These are phyloP conservation scores for Thermochaetoides dissita DNA, from an alignment of 2,329 filamentous ascomycete genomes.

Conservation along the genomic window DNA sequence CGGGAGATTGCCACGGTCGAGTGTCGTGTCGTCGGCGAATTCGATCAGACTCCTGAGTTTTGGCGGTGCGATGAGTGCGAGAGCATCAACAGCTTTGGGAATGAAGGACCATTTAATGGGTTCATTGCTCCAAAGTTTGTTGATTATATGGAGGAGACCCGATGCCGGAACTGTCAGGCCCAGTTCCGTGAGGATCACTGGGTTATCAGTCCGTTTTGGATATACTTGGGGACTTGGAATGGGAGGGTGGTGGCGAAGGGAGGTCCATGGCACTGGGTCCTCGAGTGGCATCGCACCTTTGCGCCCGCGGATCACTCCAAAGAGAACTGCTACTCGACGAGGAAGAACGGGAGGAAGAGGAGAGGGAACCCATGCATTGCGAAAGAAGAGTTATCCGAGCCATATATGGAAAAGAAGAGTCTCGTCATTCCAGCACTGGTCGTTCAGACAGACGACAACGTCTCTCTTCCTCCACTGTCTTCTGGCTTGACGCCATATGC, in stretches of 20 bases:
- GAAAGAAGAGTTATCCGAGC: not conserved
- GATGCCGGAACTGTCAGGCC: slow-evolving; percentile 5
- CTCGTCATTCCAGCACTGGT: not conserved
- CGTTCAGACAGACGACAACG: slow-evolving; percentile 1
- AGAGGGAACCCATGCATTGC: slow-evolving; percentile 11
- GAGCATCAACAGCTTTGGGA: slow-evolving; percentile 8
- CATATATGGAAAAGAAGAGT: not conserved
- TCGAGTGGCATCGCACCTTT: slow-evolving; percentile 10
- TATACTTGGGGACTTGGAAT: slow-evolving; percentile 12
- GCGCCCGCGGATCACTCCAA: slow-evolving; percentile 5
- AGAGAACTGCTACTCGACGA: slow-evolving; percentile 7
- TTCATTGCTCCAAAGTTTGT: slow-evolving; percentile 7
- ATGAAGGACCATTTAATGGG: slow-evolving; percentile 5
- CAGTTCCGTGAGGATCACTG: slow-evolving; percentile 8
- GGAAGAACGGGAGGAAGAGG: slow-evolving; percentile 8
- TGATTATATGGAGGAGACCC: slow-evolving; percentile 4
- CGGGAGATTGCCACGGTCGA: slow-evolving; percentile 11
- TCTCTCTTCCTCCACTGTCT: slow-evolving; percentile 4
- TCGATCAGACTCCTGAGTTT: slow-evolving; percentile 12
- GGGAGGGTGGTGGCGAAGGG: slow-evolving; percentile 9
- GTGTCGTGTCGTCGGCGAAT: slow-evolving; percentile 6
- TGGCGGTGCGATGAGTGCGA: slow-evolving; percentile 11
- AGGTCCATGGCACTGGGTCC: slow-evolving; percentile 11
- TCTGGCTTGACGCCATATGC: slow-evolving; percentile 4
- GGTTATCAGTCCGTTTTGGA: slow-evolving; percentile 10